These are phyloP conservation scores for Aspergillus caelatus DNA, from an alignment of 2,329 filamentous ascomycete genomes.

Conservation along the genomic window DNA sequence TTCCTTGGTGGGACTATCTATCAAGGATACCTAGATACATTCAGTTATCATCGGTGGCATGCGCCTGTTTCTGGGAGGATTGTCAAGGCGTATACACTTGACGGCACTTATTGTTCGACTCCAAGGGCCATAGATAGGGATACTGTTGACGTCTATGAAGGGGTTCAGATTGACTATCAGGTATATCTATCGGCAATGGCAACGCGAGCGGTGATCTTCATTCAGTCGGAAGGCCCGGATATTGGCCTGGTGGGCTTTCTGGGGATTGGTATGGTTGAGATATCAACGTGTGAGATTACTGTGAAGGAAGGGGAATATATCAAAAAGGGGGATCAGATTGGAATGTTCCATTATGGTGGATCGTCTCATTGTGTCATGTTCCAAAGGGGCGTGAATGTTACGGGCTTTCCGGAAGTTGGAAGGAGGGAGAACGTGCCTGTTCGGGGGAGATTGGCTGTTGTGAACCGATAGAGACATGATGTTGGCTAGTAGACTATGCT, in stretches of 20 bases:
- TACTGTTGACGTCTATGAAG: not conserved
- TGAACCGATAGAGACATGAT: not conserved
- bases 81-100: conserved; percentile 55
- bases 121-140: not conserved
- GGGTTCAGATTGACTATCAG: conserved; percentile 21
- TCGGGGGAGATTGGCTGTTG: not conserved
- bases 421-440: not conserved
- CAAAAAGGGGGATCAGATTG: conserved; percentile 68
- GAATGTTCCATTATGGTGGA: conserved; percentile 78
- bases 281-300: conserved; percentile 69
- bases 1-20: conserved; percentile 67
- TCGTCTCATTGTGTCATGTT: conserved; percentile 34
- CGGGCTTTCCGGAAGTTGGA: not conserved
- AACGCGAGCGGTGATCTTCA: conserved; percentile 66
- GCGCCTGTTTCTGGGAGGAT: conserved; percentile 64
- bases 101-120: conserved; percentile 65
- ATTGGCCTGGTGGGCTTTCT: conserved; percentile 67
- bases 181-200: conserved; percentile 67
- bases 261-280: conserved; percentile 72
- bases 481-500: no score
- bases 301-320: conserved; percentile 65
- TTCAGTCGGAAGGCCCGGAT: conserved; percentile 64
- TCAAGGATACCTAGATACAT: conserved; percentile 66
- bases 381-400: not conserved
- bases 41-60: conserved; percentile 71